These are phyloP conservation scores for Solanum chaucha DNA, from an alignment of 257 asterid species.

Conservation along the genomic window DNA sequence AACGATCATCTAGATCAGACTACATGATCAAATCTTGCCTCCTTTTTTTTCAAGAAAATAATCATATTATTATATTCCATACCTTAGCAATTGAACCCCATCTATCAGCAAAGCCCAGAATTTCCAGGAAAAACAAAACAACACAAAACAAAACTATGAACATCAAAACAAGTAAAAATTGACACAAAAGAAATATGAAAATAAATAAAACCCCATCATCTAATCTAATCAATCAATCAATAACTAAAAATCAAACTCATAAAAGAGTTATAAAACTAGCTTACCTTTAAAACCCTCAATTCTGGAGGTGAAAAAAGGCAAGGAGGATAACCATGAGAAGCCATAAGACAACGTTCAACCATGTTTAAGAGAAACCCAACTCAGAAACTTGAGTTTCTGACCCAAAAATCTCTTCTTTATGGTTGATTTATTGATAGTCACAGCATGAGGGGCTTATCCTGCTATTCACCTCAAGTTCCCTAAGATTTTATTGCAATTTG, in stretches of 20 bases:
- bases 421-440: background rate
- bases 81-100: background rate
- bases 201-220: background rate
- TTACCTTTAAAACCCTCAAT: constrained; percentile 38
- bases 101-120: background rate
- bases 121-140: background rate
- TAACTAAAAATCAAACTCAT: background rate
- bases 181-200: background rate
- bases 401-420: background rate
- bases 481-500: constrained; percentile 16
- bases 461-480: constrained; percentile 26
- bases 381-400: constrained; percentile 4
- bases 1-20: background rate
- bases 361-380: constrained; percentile 15
- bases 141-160: background rate
- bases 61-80: background rate
- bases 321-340: constrained; percentile 55
- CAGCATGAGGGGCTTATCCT: constrained; percentile 25
- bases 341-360: constrained; percentile 61
- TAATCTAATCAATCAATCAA: background rate
- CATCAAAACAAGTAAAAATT: background rate
- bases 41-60: background rate
- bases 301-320: constrained; percentile 34
- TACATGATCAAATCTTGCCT: background rate
- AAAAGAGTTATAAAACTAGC: background rate